Percentiles rank a stretch among this genome's conserved stretches.
phyloP scores from a whole-genome alignment of 2,329 filamentous ascomycete species.

The Exutisphaerella laricina region DNA sequence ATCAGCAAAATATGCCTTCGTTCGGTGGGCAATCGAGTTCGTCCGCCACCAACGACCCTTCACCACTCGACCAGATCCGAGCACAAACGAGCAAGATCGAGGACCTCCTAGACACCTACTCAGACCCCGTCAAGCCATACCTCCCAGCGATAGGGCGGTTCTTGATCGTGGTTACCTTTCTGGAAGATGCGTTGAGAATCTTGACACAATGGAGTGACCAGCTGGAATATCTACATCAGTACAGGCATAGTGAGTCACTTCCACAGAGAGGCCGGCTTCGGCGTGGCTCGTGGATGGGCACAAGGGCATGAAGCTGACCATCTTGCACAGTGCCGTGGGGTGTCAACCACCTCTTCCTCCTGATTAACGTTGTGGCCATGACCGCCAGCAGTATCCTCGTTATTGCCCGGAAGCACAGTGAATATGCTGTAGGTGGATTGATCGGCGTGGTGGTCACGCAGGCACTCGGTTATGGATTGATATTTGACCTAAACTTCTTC shows the following conservation, averaged over 20 bases:
- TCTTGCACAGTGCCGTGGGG: slow-evolving; percentile 67
- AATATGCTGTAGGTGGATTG: slow-evolving; percentile 85
- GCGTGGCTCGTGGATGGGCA: neutral
- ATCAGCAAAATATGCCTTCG: slow-evolving; percentile 52
- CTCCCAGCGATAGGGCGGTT: slow-evolving; percentile 94
- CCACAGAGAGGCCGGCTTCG: neutral
- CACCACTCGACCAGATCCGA: slow-evolving; percentile 79
- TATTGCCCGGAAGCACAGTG: slow-evolving; percentile 86
- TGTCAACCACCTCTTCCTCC: slow-evolving; percentile 86
- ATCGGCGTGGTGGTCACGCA: slow-evolving; percentile 88
- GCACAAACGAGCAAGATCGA: slow-evolving; percentile 98
- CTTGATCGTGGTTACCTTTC: slow-evolving; percentile 95
- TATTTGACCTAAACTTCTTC: slow-evolving; percentile 99
- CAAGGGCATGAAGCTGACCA: slow-evolving; percentile 6
- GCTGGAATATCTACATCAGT: slow-evolving; percentile 85
- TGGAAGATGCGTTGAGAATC: slow-evolving; percentile 94
- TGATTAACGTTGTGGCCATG: slow-evolving; percentile 89
- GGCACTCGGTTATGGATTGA: slow-evolving; percentile 91
- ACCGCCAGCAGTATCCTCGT: slow-evolving; percentile 68
- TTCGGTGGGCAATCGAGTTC: slow-evolving; percentile 43
- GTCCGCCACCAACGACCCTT: slow-evolving; percentile 62
- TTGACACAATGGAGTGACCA: slow-evolving; percentile 97
- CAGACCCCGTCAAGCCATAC: slow-evolving; percentile 95
- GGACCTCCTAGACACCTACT: slow-evolving; percentile 78
- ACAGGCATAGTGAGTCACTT: slow-evolving; percentile 72